Conservation (phyloP, 1,284 basidiomycete species). For the Austroboletus niveus region DNA sequence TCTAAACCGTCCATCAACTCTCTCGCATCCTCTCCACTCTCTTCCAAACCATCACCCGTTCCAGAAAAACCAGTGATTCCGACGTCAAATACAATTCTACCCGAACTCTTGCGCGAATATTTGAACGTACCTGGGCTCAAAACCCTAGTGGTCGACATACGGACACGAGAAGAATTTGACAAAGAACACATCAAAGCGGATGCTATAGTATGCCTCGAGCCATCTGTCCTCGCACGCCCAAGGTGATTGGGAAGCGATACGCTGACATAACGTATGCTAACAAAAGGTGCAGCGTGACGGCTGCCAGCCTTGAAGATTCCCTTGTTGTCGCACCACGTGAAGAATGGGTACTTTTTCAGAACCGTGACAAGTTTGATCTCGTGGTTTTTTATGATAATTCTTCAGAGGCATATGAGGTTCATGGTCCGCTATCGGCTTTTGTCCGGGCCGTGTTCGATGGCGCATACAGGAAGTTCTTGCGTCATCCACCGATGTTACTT, state of each 20-base stretch:
- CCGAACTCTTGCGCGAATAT: slow-evolving; percentile 62
- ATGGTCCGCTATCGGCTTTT: slow-evolving; percentile 58
- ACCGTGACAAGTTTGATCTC: slow-evolving; percentile 86
- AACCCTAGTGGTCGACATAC: slow-evolving; percentile 81
- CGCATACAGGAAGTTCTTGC: slow-evolving; percentile 71
- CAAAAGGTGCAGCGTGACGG: slow-evolving; percentile 53
- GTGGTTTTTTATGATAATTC: slow-evolving; percentile 85
- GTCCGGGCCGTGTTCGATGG: slow-evolving; percentile 70
- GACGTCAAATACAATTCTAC: slow-evolving; percentile 55
- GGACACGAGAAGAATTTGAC: slow-evolving; percentile 76
- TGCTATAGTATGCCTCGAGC: slow-evolving; percentile 84
- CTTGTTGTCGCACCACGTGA: slow-evolving; percentile 68
- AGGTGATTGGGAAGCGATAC: slow-evolving; percentile 43
- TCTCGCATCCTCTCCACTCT: slow-evolving; percentile 20
- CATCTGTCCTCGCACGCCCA: slow-evolving; percentile 66
- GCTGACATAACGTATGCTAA: slow-evolving; percentile 12
- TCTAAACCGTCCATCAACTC: slow-evolving; percentile 24
- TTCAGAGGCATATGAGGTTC: slow-evolving; percentile 57
- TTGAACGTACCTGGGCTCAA: slow-evolving; percentile 54
- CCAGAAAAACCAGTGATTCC: slow-evolving; percentile 44
- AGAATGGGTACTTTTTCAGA: slow-evolving; percentile 73
- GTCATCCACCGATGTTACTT: slow-evolving; percentile 80
- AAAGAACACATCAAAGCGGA: slow-evolving; percentile 68
- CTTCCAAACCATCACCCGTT: slow-evolving; percentile 20
- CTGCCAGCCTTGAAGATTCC: slow-evolving; percentile 72